A percentile compares a stretch with the other conserved stretches of the same genome.
Conservation (phyloP, 371 early-diverging fungal species). For the Saksenaea oblongispora region DNA sequence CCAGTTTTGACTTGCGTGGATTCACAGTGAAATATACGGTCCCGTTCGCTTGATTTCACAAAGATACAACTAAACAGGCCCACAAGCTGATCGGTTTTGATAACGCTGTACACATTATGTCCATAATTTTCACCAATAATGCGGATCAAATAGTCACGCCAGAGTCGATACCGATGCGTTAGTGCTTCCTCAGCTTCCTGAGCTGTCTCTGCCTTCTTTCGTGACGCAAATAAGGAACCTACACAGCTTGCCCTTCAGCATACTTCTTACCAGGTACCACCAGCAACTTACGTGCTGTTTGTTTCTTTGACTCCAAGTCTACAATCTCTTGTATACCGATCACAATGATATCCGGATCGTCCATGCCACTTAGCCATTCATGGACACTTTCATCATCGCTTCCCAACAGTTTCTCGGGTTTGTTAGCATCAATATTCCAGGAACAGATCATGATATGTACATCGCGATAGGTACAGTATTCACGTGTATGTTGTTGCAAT, state of each 20-base stretch:
- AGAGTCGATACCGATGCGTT: conserved; percentile 62
- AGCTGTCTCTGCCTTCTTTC: conserved; percentile 51
- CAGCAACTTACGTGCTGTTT: conserved; percentile 62
- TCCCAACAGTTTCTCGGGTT: conserved; percentile 51
- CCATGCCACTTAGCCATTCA: conserved; percentile 57
- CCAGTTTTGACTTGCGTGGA: conserved; percentile 77
- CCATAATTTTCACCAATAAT: conserved; percentile 53
- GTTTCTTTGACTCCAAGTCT: conserved; percentile 77
- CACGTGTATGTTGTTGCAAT: conserved; percentile 46
- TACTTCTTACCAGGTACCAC: too few relatives aligned
- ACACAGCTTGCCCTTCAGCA: not conserved
- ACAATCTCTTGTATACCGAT: conserved; percentile 90
- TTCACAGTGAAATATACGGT: conserved; percentile 24
- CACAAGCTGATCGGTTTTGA: conserved; percentile 78
- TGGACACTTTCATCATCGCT: conserved; percentile 40
- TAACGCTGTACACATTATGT: conserved; percentile 52
- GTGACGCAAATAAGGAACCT: conserved; percentile 63
- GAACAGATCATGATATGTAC: conserved; percentile 70
- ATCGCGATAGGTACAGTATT: conserved; percentile 62
- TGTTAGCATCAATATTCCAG: conserved; percentile 86
- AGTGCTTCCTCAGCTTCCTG: conserved; percentile 53
- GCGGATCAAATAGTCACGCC: conserved; percentile 69
- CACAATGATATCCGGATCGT: conserved; percentile 80
- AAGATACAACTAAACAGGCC: conserved; percentile 82
- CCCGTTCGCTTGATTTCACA: conserved; percentile 46